Base-by-base conservation (phyloP, 768 basidiomycete genomes). In the Neoboletus brunneissimus region DNA sequence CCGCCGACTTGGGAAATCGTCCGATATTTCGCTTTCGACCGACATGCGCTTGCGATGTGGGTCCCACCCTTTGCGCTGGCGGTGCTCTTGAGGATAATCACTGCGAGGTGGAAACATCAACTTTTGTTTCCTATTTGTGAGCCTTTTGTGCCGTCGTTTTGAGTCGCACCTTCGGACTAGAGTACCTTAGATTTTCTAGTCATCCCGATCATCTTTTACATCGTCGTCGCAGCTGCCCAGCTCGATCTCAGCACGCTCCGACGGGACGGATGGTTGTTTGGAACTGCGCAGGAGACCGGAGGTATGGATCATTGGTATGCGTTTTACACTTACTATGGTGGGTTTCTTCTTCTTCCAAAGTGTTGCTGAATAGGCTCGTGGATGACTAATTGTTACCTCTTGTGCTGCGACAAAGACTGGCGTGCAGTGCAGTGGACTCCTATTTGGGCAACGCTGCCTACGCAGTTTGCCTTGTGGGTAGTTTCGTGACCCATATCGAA, bases 121-220 rank as follows among this genome's bases (percentile, higher is more conserved):
- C 80, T 98, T 20, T 81, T 98, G 65, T 95, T 98, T 69, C 96
- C 97, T 2, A 73, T 84, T 32, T 94, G 91, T 91, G 55, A 64
- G 90, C 76, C 35, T 46, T 12, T 8, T 6, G 0, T 18, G 4
- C 11, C 5, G 1, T 32, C 1, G 6, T 20, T 43, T 43, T 4
- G n/a, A 37, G 18, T 22, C 5, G 5, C 11, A 6, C 12, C 16
- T 18, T 35, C 15, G 22, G 57, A 2, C 7, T 5, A 29, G 43
- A 0, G 5, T 16, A 29, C 31, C 12, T 4, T 56, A 93, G 91
- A 91, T 75, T 94, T 94, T 69, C 71, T 91, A 48, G 65, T 81
- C 41, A 93, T 98, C 56, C 92, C 94, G 1, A 61, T 82, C 48
- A 58, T 92, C 6, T 98, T 99, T 73, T 98, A 98, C 69, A 65